phyloP scores from a whole-genome alignment of 2,329 filamentous ascomycete genomes.

The Chrysoporthe deuterocubensis region DNA sequence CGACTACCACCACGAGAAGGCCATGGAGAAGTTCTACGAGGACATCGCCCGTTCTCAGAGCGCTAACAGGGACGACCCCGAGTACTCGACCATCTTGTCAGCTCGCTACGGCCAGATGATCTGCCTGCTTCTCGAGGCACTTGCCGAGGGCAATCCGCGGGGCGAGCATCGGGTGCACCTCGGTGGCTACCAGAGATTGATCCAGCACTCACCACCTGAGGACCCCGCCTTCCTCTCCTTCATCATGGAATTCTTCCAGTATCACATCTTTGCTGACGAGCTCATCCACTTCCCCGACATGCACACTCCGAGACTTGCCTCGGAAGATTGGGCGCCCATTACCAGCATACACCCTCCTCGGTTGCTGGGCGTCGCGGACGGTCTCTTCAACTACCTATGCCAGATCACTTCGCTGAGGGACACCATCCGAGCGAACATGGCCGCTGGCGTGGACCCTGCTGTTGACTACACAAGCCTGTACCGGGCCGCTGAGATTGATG shows the following conservation, averaged over 20 bases:
- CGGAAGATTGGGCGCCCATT: constrained; percentile 49
- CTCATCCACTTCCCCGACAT: constrained; percentile 55
- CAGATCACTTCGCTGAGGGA: constrained; percentile 80
- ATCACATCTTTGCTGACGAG: constrained; percentile 73
- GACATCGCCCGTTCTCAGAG: constrained; percentile 45
- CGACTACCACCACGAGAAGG: constrained; percentile 59
- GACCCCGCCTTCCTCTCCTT: constrained; percentile 68
- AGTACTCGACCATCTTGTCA: constrained; percentile 52
- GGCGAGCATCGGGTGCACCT: constrained; percentile 83
- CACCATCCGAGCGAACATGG: constrained; percentile 70
- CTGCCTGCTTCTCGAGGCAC: constrained; percentile 61
- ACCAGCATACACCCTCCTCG: constrained; percentile 52
- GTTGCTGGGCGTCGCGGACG: constrained; percentile 82
- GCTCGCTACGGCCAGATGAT: constrained; percentile 67
- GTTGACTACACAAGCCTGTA: constrained; percentile 76
- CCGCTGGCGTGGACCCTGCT: constrained; percentile 63
- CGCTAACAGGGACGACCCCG: constrained; percentile 47
- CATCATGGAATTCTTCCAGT: constrained; percentile 81
- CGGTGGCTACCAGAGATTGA: constrained; percentile 72
- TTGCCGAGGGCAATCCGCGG: constrained; percentile 57
- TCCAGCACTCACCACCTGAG: constrained; percentile 63
- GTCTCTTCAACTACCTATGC: constrained; percentile 77
- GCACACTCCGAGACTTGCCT: constrained; percentile 43
- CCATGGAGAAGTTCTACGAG: constrained; percentile 55
- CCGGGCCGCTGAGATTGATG: constrained; percentile 76